Evolutionary conservation across 2,329 filamentous ascomycete species (phyloP), one percentile per base, ranked within the genome.

Genomic region (Fusarium algeriense): DNA sequence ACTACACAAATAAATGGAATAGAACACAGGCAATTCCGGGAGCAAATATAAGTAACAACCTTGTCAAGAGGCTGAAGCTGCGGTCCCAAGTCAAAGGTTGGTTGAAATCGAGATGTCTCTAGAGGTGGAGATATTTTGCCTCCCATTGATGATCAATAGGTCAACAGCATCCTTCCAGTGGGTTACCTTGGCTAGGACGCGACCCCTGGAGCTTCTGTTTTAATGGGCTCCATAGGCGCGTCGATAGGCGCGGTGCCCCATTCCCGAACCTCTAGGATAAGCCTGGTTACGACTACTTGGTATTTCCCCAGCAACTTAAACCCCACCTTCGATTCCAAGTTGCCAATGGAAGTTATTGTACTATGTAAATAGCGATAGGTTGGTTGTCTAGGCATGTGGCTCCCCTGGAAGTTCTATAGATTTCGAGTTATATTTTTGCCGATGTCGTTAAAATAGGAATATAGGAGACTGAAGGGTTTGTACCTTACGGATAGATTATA

Each of bases 221-320:
- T 46, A 54, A 65, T 60, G 54, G 54, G 23, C 20, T 40, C 48
- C 48, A 40, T 48, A 40, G 37, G 69, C 69, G 73, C 71, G 71
- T 70, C 50, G 56, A 55, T 54, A 66, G 64, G 67, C 73, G 70
- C 63, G 64, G 41, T 64, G n/a, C 55, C 48, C 60, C 49, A 60
- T 49, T 67, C 53, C 52, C 59, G 44, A 34, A 50, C 38, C 46
- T 32, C 62, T 64, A 54, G 44, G 65, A 75, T 13, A 40, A 44
- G 57, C 52, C 38, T 75, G 73, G 65, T 59, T 64, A 52, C 61
- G 65, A 61, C 59, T 63, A 37, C 56, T 57, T 28, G 59, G 56
- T 60, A 69, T 74, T 73, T 63, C 73, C 71, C 53, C 37, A 73
- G 72, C 73, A 75, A 76, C 73, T 59, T 56, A 35, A 13, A 43